Percentiles rank a stretch among this genome's conserved stretches.
phyloP scores from a whole-genome alignment of 2,329 filamentous ascomycete genomes.

The Ceratocystis huliohia region DNA sequence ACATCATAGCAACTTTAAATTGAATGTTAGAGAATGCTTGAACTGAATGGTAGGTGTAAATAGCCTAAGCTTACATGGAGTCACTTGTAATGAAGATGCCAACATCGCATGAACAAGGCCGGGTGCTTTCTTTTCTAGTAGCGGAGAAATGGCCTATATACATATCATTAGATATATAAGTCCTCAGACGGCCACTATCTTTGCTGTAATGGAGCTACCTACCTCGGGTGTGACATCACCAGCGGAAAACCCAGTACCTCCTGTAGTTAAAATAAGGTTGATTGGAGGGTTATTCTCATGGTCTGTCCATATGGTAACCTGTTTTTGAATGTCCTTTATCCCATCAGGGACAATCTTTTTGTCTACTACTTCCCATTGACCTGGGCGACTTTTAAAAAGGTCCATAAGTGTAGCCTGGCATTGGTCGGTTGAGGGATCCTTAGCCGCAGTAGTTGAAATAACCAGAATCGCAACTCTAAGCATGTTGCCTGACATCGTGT shows the following conservation, averaged over 20 bases:
- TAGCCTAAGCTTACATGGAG: constrained; percentile 59
- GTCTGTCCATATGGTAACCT: constrained; percentile 64
- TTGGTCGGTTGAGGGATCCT: constrained; percentile 66
- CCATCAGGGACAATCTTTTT: constrained; percentile 71
- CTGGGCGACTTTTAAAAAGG: constrained; percentile 43
- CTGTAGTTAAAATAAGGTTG: constrained; percentile 77
- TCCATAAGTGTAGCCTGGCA: constrained; percentile 53
- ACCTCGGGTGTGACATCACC: constrained; percentile 84
- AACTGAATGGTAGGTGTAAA: constrained; percentile 4
- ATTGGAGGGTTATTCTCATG: constrained; percentile 37
- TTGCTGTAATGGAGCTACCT: constrained; percentile 17
- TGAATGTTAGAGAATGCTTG: constrained; percentile 16
- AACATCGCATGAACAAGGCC: constrained; percentile 96
- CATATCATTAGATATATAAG: constrained; percentile 20
- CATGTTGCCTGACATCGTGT: constrained; percentile 29
- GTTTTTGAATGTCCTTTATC: constrained; percentile 58
- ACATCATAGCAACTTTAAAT: constrained; percentile 82
- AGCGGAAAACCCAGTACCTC: constrained; percentile 82
- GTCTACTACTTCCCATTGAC: constrained; percentile 51
- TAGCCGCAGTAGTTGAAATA: constrained; percentile 78
- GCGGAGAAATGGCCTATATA: constrained; percentile 55
- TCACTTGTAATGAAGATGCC: constrained; percentile 67
- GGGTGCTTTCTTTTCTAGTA: constrained; percentile 75
- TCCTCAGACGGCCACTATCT: background rate
- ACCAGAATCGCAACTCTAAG: constrained; percentile 70